Percentiles rank a stretch among this genome's conserved stretches.
These are phyloP conservation scores for Selaginella tamariscina DNA, from an alignment of 75 land plant species.

Conservation along the genomic window DNA sequence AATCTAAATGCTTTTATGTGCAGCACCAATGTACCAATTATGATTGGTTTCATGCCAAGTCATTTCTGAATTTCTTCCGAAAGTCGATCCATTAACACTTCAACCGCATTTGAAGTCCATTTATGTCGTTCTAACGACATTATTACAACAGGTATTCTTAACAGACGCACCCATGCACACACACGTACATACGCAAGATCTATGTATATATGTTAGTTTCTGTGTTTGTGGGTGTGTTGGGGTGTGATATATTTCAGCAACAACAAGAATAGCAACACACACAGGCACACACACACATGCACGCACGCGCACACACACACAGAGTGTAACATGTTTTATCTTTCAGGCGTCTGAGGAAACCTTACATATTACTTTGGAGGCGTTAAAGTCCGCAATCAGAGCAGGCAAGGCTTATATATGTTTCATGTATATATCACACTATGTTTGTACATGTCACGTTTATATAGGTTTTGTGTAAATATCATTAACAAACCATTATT, in stretches of 20 bases:
- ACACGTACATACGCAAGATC: too few species aligned
- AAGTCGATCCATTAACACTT: slow-evolving; percentile 26
- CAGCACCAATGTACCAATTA: slow-evolving; percentile 68
- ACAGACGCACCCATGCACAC: too few species aligned
- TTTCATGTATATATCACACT: background rate
- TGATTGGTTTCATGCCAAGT: slow-evolving; percentile 90
- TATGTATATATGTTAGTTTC: too few species aligned
- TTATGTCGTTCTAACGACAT: slow-evolving; percentile 46
- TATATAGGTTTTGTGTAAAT: too few species aligned
- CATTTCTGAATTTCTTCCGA: slow-evolving; percentile 54
- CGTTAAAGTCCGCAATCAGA: slow-evolving; percentile 65
- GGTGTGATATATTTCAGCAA: too few species aligned
- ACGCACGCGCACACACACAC: too few species aligned
- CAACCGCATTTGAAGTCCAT: slow-evolving; percentile 42
- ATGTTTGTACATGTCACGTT: too few species aligned
- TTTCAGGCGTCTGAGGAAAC: slow-evolving; percentile 92
- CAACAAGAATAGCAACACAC: too few species aligned
- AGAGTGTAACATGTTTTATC: slow-evolving; percentile 4
- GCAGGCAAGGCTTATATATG: slow-evolving; percentile 38
- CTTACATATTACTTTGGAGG: slow-evolving; percentile 80
- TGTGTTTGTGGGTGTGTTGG: too few species aligned
- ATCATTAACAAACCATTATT: slow-evolving; percentile 3
- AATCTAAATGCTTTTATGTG: background rate
- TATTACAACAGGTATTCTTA: slow-evolving; percentile 55
- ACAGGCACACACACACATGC: too few species aligned